Conservation (phyloP, 2,329 filamentous ascomycete species). For the Cladosporium halotolerans region DNA sequence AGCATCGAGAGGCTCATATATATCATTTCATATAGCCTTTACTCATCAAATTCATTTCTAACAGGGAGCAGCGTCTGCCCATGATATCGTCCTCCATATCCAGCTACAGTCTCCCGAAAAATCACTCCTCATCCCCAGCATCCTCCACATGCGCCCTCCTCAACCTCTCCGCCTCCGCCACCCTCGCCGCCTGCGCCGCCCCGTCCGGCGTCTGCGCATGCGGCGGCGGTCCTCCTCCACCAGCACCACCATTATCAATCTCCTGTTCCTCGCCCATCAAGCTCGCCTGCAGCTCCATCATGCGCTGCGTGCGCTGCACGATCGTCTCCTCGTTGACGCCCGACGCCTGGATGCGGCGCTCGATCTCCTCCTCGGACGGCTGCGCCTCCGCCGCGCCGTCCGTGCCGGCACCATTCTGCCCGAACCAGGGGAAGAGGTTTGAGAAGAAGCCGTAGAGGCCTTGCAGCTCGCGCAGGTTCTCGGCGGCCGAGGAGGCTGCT, state of each 20-base stretch:
- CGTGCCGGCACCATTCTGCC: slow-evolving; percentile 8
- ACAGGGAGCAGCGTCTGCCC: no score
- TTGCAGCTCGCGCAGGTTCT: slow-evolving; percentile 23
- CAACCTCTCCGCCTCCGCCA: slow-evolving; percentile 2
- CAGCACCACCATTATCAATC: background rate
- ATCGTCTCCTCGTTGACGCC: slow-evolving; percentile 23
- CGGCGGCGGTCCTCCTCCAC: background rate
- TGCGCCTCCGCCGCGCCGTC: slow-evolving; percentile 14
- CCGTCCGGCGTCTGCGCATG: slow-evolving; percentile 4
- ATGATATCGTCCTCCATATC: no score
- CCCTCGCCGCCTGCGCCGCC: slow-evolving; percentile 1
- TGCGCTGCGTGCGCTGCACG: slow-evolving; percentile 21
- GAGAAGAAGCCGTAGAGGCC: slow-evolving; percentile 25
- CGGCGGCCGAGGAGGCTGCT: slow-evolving; percentile 8
- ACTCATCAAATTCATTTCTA: no score
- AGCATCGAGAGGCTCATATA: no score
- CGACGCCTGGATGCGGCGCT: slow-evolving; percentile 22
- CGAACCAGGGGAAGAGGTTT: slow-evolving; percentile 27
- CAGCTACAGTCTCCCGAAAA: background rate
- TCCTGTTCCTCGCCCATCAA: slow-evolving; percentile 18
- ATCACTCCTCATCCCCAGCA: background rate
- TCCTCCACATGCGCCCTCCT: slow-evolving; percentile 6
- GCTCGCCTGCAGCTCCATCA: slow-evolving; percentile 23
- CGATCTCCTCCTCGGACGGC: slow-evolving; percentile 23
- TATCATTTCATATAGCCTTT: no score